Evolutionary conservation across 805 yeast genomes (phyloP).

Genomic region (Cyberlindnera meyerae): DNA sequence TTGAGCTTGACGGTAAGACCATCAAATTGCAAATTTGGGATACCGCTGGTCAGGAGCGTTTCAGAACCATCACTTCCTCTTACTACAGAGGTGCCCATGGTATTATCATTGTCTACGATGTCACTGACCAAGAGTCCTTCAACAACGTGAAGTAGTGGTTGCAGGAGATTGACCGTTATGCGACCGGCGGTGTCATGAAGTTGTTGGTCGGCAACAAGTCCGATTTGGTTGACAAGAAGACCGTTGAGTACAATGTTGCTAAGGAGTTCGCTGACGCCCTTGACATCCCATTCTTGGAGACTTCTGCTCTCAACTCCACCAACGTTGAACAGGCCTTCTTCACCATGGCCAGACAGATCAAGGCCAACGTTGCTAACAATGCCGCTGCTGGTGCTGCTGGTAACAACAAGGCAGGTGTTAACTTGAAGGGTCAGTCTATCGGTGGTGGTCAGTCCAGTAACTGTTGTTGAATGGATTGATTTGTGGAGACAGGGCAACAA

Average conservation of each 20-base stretch:
- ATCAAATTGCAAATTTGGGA: conserved; percentile 99
- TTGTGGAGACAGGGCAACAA: no score
- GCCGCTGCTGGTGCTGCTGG: conserved; percentile 32
- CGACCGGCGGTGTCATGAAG: conserved; percentile 96
- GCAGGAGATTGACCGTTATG: conserved; percentile 97
- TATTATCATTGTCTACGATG: conserved; percentile 95
- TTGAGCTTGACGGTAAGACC: conserved; percentile 93
- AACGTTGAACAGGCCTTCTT: conserved; percentile 98
- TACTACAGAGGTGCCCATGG: conserved; percentile 99
- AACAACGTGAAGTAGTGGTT: conserved; percentile 97
- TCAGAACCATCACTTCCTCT: conserved; percentile 95
- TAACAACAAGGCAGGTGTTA: conserved; percentile 59
- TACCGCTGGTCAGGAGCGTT: conserved; percentile 98
- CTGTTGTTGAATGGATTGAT: conserved; percentile 12
- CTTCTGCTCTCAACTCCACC: conserved; percentile 90
- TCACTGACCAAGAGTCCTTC: conserved; percentile 94
- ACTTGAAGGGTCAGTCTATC: conserved; percentile 65
- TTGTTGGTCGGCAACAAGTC: conserved; percentile 95
- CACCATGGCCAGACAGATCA: conserved; percentile 98
- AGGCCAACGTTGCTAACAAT: conserved; percentile 81
- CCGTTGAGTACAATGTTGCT: conserved; percentile 92
- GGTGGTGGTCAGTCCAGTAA: conserved; percentile 25
- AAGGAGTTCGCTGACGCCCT: conserved; percentile 96
- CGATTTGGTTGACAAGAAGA: conserved; percentile 88
- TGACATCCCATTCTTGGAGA: conserved; percentile 92